A percentile compares a stretch with the other conserved stretches of the same genome.
Conservation (phyloP, 179 eudicot species). For the Camellia oleifera region DNA sequence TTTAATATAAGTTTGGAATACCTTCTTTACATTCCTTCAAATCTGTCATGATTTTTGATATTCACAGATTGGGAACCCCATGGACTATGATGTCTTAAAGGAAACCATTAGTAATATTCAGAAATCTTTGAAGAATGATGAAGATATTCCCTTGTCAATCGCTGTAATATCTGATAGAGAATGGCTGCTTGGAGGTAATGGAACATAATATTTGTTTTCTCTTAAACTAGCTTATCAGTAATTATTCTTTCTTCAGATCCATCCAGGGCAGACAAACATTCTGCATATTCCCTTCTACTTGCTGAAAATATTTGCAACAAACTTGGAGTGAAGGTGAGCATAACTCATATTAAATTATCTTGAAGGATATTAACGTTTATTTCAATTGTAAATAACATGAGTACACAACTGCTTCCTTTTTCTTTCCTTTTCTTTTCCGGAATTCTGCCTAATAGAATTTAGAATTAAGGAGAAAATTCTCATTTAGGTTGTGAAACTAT, state of each 20-base stretch:
- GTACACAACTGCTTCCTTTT: not conserved
- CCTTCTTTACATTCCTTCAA: not conserved
- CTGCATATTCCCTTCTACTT: conserved; percentile 86
- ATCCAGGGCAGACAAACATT: conserved; percentile 89
- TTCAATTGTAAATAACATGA: not conserved
- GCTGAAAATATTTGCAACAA: conserved; percentile 81
- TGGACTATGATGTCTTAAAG: conserved; percentile 73
- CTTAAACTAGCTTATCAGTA: conserved; percentile 14
- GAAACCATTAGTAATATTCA: conserved; percentile 65
- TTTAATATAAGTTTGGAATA: not conserved
- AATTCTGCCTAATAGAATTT: not conserved
- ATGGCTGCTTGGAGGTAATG: conserved; percentile 69
- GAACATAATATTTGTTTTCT: conserved; percentile 10
- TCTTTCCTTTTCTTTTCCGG: not conserved
- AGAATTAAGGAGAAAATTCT: not conserved
- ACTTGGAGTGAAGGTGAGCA: conserved; percentile 77
- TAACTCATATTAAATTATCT: not conserved
- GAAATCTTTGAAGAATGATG: conserved; percentile 42
- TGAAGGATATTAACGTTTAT: not conserved
- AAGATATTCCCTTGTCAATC: conserved; percentile 70
- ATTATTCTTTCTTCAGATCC: conserved; percentile 57
- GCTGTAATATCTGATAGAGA: conserved; percentile 80
- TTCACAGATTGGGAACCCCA: conserved; percentile 74
- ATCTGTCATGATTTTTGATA: not conserved
- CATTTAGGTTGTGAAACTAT: not conserved